Evolutionary conservation across 176 grass and related monocot genomes (phyloP).

Genomic region (Rhynchospora pubera): DNA sequence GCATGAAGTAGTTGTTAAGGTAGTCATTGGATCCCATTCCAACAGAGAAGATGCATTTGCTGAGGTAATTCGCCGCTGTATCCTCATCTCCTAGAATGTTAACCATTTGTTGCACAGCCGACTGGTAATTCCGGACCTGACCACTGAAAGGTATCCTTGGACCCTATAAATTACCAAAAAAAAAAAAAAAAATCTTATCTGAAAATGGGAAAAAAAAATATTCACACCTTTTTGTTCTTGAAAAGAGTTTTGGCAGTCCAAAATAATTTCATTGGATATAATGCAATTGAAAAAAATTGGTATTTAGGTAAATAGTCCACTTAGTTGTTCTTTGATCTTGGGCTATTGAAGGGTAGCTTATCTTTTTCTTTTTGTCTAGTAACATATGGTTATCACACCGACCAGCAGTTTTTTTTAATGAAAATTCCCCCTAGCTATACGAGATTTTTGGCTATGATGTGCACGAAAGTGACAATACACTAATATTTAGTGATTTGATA

Average conservation of each 20-base stretch:
- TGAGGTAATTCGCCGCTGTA: constrained; percentile 59
- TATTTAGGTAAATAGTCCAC: no score
- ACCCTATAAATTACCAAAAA: constrained; percentile 29
- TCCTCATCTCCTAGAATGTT: constrained; percentile 70
- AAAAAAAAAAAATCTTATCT: not conserved
- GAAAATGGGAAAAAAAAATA: not conserved
- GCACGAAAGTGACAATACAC: not conserved
- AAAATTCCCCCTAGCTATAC: not conserved
- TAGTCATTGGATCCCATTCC: constrained; percentile 99
- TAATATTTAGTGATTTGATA: not conserved
- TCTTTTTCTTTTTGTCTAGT: no score
- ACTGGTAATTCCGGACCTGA: constrained; percentile 84
- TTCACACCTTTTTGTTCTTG: not conserved
- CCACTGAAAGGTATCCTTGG: constrained; percentile 52
- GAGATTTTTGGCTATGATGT: not conserved
- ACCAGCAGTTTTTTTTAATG: not conserved
- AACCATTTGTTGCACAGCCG: constrained; percentile 64
- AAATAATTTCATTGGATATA: not conserved
- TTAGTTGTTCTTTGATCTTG: not conserved
- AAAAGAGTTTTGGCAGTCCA: not conserved
- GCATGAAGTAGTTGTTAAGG: constrained; percentile 99
- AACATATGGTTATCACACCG: not conserved
- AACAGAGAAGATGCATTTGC: constrained; percentile 81
- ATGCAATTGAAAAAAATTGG: not conserved
- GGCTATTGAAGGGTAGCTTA: not conserved